Evolutionary conservation across 371 early-diverging fungal species (phyloP), one percentile per base, ranked within the genome.

Genomic region (Rhizomucor pusillus): DNA sequence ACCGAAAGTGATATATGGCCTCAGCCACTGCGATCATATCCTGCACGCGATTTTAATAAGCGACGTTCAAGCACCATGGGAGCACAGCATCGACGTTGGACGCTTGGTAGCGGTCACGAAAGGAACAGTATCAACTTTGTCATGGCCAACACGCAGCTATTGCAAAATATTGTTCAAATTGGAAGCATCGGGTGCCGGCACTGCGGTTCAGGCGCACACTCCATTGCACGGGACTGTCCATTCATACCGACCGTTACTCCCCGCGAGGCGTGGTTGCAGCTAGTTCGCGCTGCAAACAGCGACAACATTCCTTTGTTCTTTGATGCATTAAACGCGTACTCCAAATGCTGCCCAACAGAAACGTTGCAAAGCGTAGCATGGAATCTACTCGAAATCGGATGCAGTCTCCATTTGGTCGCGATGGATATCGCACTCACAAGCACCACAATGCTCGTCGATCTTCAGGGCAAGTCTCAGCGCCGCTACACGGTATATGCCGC

Each of bases 181-280:
- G 57, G 57, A 11, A 41, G 44, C 18, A 51, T 57, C 25, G 57
- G 56, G 6, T 60, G 56, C 24, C 61, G 55, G 3, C 47, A 60
- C n/a, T 60, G 61, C 39, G 61, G 56, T 35, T 36, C 51, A 11
- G 46, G 41, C 18, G 22, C 45, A 5, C 61, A 60, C 24, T 20
- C 16, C 6, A 40, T 48, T 14, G 41, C 56, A 11, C 48, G 50
- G 9, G 45, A 55, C 16, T 60, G 61, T 33, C 61, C 61, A 10
- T 55, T 43, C 35, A 39, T 60, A 5, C 51, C 61, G 2, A 6
- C 47, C 0, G 13, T 55, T 13, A 50, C 37, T 25, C 13, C 35
- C 7, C 33, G 41, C 23, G 46, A 55, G 2, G 61, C 61, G 13
- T 60, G 61, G 61, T 10, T 40, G 2, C 39, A 39, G 7, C 40